Evolutionary conservation across 2,329 filamentous ascomycete genomes (phyloP), one percentile per base, ranked within the genome.

Genomic region (Beauveria caledonica): DNA sequence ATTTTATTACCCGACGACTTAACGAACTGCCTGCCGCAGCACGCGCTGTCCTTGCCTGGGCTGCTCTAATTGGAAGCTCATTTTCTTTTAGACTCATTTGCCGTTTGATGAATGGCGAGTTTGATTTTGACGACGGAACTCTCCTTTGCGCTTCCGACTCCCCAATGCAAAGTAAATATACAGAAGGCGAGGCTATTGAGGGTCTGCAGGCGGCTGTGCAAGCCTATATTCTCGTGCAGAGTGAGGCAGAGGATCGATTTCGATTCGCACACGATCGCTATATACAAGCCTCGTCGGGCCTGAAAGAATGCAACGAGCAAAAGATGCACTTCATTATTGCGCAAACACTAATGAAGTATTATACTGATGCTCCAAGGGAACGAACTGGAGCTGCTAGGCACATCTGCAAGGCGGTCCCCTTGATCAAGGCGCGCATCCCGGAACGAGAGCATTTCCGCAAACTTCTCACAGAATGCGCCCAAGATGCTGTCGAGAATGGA

Each of bases 241-340:
- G 88, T 21, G 90, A 94, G 63, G 86, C 86, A 1, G 93, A 97
- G 68, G 91, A 96, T 71, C 83, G 86, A 45, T 97, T 96, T 72
- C 85, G 86, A 39, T 97, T 97, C 71, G 86, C 87, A 39, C 92
- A 97, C 71, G 92, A 97, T 71, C 85, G 92, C 57, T 95, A 95
- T 68, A 81, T 92, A 55, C 86, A 89, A 69, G 90, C 90, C 17
- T 86, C 90, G 6, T 78, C 83, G 15, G 81, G 83, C 5, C 76
- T 96, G 56, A 84, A 83, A 63, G 86, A 92, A 69, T 86, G 84
- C 68, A 85, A 88, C 60, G 76, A 82, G 23, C 78, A 82, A 21
- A 88, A 89, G 66, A 97, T 97, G 92, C 92, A 97, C 72, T 97
- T 92, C 67, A 85, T 92, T 50, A 90, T 97, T 67, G 88, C 90